Conservation (phyloP, 352 stramenopile species). For the Globisporangium nagaii region DNA sequence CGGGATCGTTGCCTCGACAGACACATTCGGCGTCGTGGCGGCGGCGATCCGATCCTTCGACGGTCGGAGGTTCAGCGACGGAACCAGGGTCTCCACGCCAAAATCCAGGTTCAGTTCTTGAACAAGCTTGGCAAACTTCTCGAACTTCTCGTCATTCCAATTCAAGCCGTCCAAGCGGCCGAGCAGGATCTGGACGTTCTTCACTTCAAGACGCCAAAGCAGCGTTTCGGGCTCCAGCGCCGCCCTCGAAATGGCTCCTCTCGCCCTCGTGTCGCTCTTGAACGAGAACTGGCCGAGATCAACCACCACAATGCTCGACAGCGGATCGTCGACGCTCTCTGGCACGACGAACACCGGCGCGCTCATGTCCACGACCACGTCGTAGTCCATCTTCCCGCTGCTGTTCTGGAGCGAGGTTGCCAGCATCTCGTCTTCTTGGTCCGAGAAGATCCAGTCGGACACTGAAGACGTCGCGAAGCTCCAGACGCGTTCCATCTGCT, state of each 20-base stretch:
- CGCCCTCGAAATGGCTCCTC: neutral
- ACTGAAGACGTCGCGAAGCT: constrained; percentile 79
- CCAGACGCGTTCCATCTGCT: constrained; percentile 74
- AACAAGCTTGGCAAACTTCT: constrained; percentile 39
- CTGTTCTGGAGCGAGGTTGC: constrained; percentile 20
- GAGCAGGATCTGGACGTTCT: constrained; percentile 54
- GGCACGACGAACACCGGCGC: constrained; percentile 68
- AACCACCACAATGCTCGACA: constrained; percentile 47
- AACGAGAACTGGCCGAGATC: constrained; percentile 71
- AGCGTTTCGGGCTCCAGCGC: constrained; percentile 20
- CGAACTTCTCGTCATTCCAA: constrained; percentile 33
- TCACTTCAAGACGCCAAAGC: constrained; percentile 58
- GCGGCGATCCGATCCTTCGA: constrained; percentile 2
- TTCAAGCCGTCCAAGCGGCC: constrained; percentile 32
- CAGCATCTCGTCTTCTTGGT: constrained; percentile 36
- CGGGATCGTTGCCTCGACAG: constrained; percentile 14
- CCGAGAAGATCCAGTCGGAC: constrained; percentile 74
- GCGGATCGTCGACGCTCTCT: constrained; percentile 32
- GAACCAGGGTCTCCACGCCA: constrained; percentile 34
- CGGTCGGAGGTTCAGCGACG: neutral
- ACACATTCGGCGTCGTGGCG: neutral
- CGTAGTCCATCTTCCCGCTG: constrained; percentile 26
- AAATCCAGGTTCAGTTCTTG: constrained; percentile 62
- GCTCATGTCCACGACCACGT: constrained; percentile 69
- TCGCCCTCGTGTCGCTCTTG: constrained; percentile 25